A percentile compares a stretch with the other conserved stretches of the same genome.
Evolutionary conservation across 2,329 filamentous ascomycete genomes (phyloP).

Genomic region (Epichloe hybrida): DNA sequence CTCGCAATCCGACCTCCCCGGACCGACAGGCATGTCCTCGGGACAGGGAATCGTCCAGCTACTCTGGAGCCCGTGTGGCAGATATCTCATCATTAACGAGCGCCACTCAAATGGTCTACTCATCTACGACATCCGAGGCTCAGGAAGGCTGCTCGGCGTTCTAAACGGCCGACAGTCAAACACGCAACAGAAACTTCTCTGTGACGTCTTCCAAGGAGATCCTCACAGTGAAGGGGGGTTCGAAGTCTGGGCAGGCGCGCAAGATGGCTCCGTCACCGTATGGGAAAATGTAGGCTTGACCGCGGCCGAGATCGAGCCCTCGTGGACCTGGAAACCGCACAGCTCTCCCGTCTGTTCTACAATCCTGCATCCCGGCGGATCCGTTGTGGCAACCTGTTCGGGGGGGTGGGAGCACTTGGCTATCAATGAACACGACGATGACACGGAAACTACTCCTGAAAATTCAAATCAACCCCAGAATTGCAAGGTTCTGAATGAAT

Average conservation of each 20-base stretch:
- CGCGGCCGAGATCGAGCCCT: slow-evolving; percentile 29
- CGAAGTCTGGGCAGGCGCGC: slow-evolving; percentile 49
- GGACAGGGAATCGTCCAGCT: slow-evolving; percentile 51
- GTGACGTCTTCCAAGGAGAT: slow-evolving; percentile 37
- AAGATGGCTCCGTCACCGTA: slow-evolving; percentile 39
- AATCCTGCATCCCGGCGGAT: slow-evolving; percentile 38
- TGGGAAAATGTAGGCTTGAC: slow-evolving; percentile 42
- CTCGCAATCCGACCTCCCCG: slow-evolving; percentile 35
- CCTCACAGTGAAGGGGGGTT: slow-evolving; percentile 27
- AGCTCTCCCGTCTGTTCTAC: slow-evolving; percentile 34
- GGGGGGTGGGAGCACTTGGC: slow-evolving; percentile 34
- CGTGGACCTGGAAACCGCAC: slow-evolving; percentile 38
- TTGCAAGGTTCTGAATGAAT: slow-evolving; percentile 3
- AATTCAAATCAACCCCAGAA: not conserved
- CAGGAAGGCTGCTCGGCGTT: slow-evolving; percentile 41
- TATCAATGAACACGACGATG: not conserved
- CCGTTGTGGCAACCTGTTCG: slow-evolving; percentile 42
- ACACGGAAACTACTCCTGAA: not conserved
- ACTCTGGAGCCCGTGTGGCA: slow-evolving; percentile 48
- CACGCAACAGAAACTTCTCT: slow-evolving; percentile 42
- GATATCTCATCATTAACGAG: slow-evolving; percentile 50
- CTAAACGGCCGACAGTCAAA: slow-evolving; percentile 34
- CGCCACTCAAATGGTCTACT: slow-evolving; percentile 40
- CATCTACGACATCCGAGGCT: slow-evolving; percentile 49
- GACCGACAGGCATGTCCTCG: slow-evolving; percentile 26